Evolutionary conservation across 331 rosid species (phyloP).

Genomic region (Malus hybrid): DNA sequence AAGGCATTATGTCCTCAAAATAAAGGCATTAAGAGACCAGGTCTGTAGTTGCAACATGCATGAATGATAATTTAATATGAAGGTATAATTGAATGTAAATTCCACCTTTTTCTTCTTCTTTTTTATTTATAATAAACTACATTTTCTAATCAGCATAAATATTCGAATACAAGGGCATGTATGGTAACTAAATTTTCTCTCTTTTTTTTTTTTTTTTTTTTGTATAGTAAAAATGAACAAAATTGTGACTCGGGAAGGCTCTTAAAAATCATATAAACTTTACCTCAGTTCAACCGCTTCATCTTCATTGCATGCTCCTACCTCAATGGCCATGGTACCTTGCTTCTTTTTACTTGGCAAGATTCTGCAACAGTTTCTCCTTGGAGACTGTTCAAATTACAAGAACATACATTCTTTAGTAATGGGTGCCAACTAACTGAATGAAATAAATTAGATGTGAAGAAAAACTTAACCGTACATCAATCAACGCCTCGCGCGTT

Average conservation of each 20-base stretch:
- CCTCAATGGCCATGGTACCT: slow-evolving; percentile 41
- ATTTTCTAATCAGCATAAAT: background rate
- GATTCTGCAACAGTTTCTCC: slow-evolving; percentile 77
- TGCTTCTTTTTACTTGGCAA: slow-evolving; percentile 18
- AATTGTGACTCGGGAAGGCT: background rate
- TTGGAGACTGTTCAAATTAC: slow-evolving; percentile 47
- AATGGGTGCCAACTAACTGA: too few relatives aligned
- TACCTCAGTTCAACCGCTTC: slow-evolving; percentile 39
- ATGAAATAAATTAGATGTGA: too few relatives aligned
- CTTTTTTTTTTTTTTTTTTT: background rate
- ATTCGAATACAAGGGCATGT: background rate
- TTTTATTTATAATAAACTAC: too few relatives aligned
- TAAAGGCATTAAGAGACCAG: too few relatives aligned
- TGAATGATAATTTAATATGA: too few relatives aligned
- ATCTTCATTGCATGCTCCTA: slow-evolving; percentile 46
- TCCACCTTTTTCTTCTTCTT: too few relatives aligned
- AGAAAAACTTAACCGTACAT: too few relatives aligned
- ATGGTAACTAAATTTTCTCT: background rate
- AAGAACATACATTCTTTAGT: too few relatives aligned
- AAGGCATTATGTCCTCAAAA: too few relatives aligned
- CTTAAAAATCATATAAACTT: background rate
- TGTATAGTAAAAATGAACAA: background rate
- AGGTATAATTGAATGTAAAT: too few relatives aligned
- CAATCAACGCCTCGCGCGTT: background rate
- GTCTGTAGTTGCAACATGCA: too few relatives aligned